Base-by-base conservation (phyloP, 192 early-diverging fungal species). In the Phlyctochytrium planicorne region DNA sequence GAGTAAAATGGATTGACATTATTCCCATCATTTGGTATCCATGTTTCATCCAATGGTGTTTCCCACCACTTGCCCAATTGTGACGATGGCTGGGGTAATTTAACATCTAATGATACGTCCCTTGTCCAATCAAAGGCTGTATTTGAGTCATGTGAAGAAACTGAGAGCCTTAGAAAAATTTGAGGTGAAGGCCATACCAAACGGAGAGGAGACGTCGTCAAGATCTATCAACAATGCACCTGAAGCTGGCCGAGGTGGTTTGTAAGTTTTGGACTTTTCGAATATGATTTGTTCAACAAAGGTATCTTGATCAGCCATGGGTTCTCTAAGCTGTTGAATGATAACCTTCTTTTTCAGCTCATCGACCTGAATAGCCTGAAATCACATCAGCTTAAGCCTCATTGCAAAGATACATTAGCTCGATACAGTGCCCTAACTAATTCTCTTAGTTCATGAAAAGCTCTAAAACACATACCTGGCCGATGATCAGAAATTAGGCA, bases 21-120 rank as follows among this genome's bases (percentile, higher is more conserved):
- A 34, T 72, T 64, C 1, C 70, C 70, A 34, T 72, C 70, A 33
- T 72, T 56, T 20, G 65, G 37, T 52, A 66, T 61, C 70, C 70
- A 72, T 14, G 59, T 61, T 25, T 72, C 70, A 59, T 72, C 70
- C 16, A 72, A 37, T 16, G 70, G 70, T 3, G 37, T 53, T 3
- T 72, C 56, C 70, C 70, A 72, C 70, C 70, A 72, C 40, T 66
- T 14, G 10, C 27, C 55, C 12, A 29, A 57, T 14, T 10, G 6
- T 6, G 55, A 25, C 55, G 55, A 57, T 27, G 55, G 55, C 55
- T 57, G 16, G 6, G 55, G 55, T 14, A 57, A 27, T 10, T 20
- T 29, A 10, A 25, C 25, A 12, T 57, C 61, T 4, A 36, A 34
- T 17, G 16, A 10, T 59, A 10, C 24, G 57, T 10, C 23, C 10